These are phyloP conservation scores for Aristolochia contorta DNA, from an alignment of 164 flowering plant genomes.

Conservation along the genomic window DNA sequence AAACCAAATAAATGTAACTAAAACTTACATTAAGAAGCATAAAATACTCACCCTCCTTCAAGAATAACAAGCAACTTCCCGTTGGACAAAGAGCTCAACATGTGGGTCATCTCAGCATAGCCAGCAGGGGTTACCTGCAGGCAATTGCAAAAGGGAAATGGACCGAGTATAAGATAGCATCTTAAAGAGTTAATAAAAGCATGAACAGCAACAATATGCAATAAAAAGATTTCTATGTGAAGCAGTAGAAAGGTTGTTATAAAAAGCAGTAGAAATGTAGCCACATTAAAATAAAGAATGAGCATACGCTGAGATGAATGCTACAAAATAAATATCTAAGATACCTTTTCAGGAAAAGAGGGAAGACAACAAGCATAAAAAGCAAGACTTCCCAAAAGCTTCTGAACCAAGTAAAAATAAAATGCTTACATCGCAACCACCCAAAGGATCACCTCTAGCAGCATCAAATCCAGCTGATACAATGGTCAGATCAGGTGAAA, in stretches of 20 bases:
- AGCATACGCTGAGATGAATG: neutral
- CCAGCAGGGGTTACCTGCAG: slow-evolving; percentile 90
- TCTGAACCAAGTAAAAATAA: neutral
- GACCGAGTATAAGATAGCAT: neutral
- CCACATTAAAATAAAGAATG: neutral
- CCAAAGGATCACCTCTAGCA: slow-evolving; percentile 98
- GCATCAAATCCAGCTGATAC: slow-evolving; percentile 99
- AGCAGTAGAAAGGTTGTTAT: neutral
- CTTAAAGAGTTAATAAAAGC: neutral
- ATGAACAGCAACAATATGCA: neutral
- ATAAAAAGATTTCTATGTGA: neutral
- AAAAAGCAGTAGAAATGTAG: neutral
- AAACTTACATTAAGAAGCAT: neutral
- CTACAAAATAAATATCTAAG: no score
- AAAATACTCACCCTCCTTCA: slow-evolving; percentile 89
- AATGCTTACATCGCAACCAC: slow-evolving; percentile 82
- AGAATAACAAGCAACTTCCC: slow-evolving; percentile 92
- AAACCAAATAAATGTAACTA: no score
- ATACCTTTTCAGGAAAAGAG: neutral
- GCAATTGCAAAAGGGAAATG: neutral
- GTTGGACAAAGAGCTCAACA: slow-evolving; percentile 51
- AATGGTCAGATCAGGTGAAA: slow-evolving; percentile 83
- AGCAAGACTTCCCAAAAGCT: neutral
- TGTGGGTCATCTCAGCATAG: slow-evolving; percentile 78
- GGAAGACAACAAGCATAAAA: neutral